Percentiles rank a stretch among this genome's conserved stretches.
phyloP scores from a whole-genome alignment of 331 rosid genomes.

The Pyrus hybrid region DNA sequence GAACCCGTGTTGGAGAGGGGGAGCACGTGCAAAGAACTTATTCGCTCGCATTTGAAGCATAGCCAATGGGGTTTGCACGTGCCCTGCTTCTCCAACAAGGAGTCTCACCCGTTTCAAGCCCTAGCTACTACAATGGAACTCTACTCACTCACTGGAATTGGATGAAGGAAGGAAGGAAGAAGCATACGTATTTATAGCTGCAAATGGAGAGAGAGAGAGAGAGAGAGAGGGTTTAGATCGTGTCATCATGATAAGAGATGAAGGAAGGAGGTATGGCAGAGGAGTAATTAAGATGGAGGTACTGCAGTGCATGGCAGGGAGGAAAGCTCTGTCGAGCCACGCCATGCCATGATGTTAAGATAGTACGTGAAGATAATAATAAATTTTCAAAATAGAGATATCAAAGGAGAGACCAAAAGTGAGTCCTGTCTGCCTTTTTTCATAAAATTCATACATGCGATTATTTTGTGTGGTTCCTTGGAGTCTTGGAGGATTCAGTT shows the following conservation, averaged over 20 bases:
- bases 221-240: neutral
- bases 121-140: neutral
- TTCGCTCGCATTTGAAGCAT: neutral
- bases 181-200: constrained; percentile 37
- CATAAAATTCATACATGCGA: constrained; percentile 19
- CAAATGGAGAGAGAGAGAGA: neutral
- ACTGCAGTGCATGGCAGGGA: neutral
- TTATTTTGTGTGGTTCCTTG: constrained; percentile 15
- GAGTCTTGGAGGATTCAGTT: constrained; percentile 25
- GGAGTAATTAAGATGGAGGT: constrained; percentile 4
- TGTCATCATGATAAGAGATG: constrained; percentile 19
- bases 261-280: neutral
- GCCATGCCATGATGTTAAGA: constrained; percentile 21
- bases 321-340: constrained; percentile 21
- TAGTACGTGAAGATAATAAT: constrained; percentile 12
- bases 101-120: constrained; percentile 34
- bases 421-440: constrained; percentile 48
- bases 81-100: constrained; percentile 97
- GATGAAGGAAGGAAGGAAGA: constrained; percentile 11
- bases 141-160: neutral
- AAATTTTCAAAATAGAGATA: constrained; percentile 27
- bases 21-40: constrained; percentile 52
- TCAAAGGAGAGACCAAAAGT: constrained; percentile 30
- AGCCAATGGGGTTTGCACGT: constrained; percentile 47
- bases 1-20: constrained; percentile 70